Percentiles rank a stretch among this genome's conserved stretches.
These are phyloP conservation scores for Xylaria curta DNA, from an alignment of 495 filamentous ascomycete species.

Conservation along the genomic window DNA sequence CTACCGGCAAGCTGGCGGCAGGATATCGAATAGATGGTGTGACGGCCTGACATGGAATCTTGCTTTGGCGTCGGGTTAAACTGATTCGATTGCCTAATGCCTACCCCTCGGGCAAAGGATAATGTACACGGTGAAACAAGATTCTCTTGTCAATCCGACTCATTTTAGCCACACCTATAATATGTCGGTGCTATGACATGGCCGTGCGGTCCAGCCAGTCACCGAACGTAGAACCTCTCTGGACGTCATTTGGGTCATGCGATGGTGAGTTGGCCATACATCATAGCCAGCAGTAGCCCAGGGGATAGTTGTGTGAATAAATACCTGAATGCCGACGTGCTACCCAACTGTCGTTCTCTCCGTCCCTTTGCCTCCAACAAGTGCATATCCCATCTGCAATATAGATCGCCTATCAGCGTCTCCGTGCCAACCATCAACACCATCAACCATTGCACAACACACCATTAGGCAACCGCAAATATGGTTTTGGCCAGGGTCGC, in stretches of 20 bases:
- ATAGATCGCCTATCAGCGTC: background rate
- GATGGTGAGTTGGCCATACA: conserved; percentile 20
- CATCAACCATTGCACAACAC: background rate
- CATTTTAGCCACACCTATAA: conserved; percentile 7
- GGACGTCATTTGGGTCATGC: conserved; percentile 26
- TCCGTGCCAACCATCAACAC: background rate
- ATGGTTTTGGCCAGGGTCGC: conserved; percentile 51
- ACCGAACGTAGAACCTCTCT: background rate
- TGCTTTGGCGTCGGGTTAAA: conserved; percentile 6
- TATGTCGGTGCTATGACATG: background rate
- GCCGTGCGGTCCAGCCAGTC: conserved; percentile 14
- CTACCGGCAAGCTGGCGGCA: background rate
- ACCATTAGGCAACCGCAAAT: conserved; percentile 18
- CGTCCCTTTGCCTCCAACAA: background rate
- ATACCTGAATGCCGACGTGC: conserved; percentile 8
- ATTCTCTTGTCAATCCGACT: background rate
- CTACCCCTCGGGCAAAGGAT: background rate
- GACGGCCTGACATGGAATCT: conserved; percentile 2
- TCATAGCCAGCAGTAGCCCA: conserved; percentile 3
- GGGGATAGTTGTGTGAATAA: background rate
- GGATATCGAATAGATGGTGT: background rate
- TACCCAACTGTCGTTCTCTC: background rate
- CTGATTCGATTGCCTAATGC: background rate
- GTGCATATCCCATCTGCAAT: background rate
- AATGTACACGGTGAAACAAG: background rate